Evolutionary conservation across 495 filamentous ascomycete genomes (phyloP).

Genomic region (Pyronema omphalodes): DNA sequence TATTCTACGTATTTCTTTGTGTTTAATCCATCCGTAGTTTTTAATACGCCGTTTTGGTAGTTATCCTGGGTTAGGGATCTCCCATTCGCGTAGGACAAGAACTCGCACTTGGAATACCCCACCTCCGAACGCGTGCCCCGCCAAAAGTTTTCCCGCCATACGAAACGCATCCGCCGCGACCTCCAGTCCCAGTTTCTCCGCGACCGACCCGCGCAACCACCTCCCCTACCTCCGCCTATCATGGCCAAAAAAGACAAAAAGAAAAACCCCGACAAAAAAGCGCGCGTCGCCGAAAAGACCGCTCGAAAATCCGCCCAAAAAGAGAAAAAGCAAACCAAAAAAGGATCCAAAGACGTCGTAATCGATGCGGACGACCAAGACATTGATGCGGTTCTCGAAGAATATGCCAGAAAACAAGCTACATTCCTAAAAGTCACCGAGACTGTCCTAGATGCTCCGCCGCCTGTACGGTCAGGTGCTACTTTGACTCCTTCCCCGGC

Average conservation of each 20-base stretch:
- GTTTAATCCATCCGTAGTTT: no score
- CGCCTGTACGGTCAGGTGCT: constrained; percentile 55
- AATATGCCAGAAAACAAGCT: constrained; percentile 64
- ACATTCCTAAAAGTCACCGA: constrained; percentile 89
- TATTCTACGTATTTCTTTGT: no score
- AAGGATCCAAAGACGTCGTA: constrained; percentile 23
- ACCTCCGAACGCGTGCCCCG: background rate
- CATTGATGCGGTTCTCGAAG: constrained; percentile 85
- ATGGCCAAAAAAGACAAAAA: constrained; percentile 24
- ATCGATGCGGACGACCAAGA: constrained; percentile 53
- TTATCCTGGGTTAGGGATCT: no score
- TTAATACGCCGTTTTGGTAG: no score
- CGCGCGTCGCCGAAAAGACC: constrained; percentile 18
- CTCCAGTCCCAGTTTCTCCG: background rate
- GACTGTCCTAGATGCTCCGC: constrained; percentile 46
- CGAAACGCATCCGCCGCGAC: background rate
- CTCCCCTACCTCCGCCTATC: background rate
- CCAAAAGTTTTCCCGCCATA: background rate
- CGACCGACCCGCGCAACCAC: background rate
- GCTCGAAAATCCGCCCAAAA: constrained; percentile 20
- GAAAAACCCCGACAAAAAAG: constrained; percentile 19
- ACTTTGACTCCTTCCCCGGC: constrained; percentile 68
- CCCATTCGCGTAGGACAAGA: no score
- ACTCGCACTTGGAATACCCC: no score
- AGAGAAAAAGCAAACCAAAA: constrained; percentile 21